Percentiles rank a stretch among this genome's conserved stretches.
Conservation (phyloP, 495 filamentous ascomycete genomes). For the Xylaria castorea region DNA sequence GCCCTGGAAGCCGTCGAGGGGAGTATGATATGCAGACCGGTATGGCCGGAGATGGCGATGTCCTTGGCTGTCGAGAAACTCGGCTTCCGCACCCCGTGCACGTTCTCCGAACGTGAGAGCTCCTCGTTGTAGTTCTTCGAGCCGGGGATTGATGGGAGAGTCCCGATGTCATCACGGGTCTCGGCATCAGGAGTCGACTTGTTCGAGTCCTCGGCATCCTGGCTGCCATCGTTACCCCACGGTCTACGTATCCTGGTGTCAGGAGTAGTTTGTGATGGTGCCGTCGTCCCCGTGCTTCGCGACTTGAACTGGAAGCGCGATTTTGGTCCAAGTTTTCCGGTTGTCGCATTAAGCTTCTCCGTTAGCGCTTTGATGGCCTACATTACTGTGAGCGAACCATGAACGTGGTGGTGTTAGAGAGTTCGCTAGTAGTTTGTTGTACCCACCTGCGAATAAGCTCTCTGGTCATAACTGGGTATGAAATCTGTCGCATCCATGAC, state of each 20-base stretch:
- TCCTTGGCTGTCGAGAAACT: conserved; percentile 65
- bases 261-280: conserved; percentile 22
- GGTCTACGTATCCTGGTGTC: conserved; percentile 29
- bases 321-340: conserved; percentile 49
- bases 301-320: conserved; percentile 56
- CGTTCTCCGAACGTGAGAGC: conserved; percentile 43
- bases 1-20: conserved; percentile 70
- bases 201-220: conserved; percentile 25
- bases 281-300: conserved; percentile 30
- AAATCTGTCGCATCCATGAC: conserved; percentile 53
- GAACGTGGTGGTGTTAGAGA: neutral
- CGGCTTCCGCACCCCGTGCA: conserved; percentile 60
- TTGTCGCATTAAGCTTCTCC: conserved; percentile 52
- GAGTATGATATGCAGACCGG: conserved; percentile 72
- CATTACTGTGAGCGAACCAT: conserved; percentile 25
- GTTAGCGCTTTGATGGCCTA: conserved; percentile 50
- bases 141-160: conserved; percentile 34
- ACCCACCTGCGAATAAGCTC: conserved; percentile 48
- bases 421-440: neutral
- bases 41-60: conserved; percentile 69
- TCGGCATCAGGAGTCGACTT: conserved; percentile 34
- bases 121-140: conserved; percentile 60
- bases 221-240: conserved; percentile 32
- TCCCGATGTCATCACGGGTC: conserved; percentile 40
- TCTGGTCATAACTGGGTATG: conserved; percentile 54